Evolutionary conservation across 1,139 yeast genomes (phyloP).

Genomic region (Yamadazyma aaseri): DNA sequence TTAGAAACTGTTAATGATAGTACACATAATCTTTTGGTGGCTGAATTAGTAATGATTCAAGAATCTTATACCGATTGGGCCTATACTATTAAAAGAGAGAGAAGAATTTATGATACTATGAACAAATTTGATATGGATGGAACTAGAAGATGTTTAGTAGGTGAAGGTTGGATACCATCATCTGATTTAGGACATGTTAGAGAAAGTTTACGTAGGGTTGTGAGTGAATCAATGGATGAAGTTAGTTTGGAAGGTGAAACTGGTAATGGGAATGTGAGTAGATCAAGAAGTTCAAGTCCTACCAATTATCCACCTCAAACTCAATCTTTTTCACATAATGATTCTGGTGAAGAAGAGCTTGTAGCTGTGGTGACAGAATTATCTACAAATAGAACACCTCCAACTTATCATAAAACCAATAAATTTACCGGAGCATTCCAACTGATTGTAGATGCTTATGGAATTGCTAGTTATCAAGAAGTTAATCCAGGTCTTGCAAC

Average conservation of each 20-base stretch:
- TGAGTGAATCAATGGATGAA: slow-evolving; percentile 25
- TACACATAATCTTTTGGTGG: slow-evolving; percentile 65
- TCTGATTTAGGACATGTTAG: slow-evolving; percentile 27
- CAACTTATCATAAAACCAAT: slow-evolving; percentile 88
- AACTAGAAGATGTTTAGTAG: slow-evolving; percentile 82
- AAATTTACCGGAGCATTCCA: slow-evolving; percentile 93
- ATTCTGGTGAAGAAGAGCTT: slow-evolving; percentile 23
- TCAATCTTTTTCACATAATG: slow-evolving; percentile 58
- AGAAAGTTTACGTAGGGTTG: slow-evolving; percentile 24
- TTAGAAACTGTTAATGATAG: slow-evolving; percentile 58
- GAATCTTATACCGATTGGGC: slow-evolving; percentile 41
- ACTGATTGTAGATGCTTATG: slow-evolving; percentile 91
- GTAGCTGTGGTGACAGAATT: slow-evolving; percentile 72
- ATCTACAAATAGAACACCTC: slow-evolving; percentile 82
- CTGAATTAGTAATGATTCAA: slow-evolving; percentile 73
- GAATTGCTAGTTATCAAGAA: slow-evolving; percentile 90
- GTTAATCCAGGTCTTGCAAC: slow-evolving; percentile 96
- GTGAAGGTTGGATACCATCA: slow-evolving; percentile 95
- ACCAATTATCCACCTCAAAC: not conserved
- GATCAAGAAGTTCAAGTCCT: not conserved
- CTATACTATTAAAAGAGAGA: slow-evolving; percentile 62
- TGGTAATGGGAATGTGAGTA: not conserved
- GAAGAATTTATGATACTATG: slow-evolving; percentile 68
- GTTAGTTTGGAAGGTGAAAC: slow-evolving; percentile 16
- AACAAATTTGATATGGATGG: slow-evolving; percentile 83